Conservation (phyloP, 2,329 filamentous ascomycete genomes). For the Microascus cirrosus region DNA sequence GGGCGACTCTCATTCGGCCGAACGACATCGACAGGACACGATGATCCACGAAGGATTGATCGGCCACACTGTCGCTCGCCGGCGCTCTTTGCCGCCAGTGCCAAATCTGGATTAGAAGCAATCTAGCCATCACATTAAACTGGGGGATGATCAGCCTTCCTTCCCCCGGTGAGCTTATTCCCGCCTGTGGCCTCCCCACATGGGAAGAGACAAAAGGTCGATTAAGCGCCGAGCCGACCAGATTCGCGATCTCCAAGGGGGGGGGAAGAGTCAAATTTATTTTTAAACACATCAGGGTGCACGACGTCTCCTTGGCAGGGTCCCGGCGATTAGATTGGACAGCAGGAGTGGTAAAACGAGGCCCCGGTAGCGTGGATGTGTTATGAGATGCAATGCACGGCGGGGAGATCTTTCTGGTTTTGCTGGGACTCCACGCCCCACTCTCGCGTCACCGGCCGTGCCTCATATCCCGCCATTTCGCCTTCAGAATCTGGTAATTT, state of each 20-base stretch:
- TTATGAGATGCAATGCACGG: no score
- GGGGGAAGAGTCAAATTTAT: not conserved
- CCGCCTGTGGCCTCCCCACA: not conserved
- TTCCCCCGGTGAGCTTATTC: not conserved
- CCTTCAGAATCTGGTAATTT: no score
- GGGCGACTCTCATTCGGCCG: not conserved
- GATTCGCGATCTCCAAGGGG: not conserved
- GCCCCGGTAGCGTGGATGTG: no score
- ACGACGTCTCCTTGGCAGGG: not conserved
- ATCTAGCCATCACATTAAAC: not conserved
- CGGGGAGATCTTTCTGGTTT: no score
- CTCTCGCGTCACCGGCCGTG: no score
- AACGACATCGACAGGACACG: not conserved
- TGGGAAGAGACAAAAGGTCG: not conserved
- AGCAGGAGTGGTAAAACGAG: no score
- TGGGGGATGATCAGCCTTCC: not conserved
- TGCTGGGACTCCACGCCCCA: no score
- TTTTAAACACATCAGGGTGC: not conserved
- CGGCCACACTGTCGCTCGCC: not conserved
- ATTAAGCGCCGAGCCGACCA: not conserved
- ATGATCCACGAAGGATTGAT: not conserved
- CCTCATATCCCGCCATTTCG: no score
- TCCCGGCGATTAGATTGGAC: no score
- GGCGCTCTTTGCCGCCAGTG: not conserved
- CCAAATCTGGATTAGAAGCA: not conserved